Conservation (phyloP, 129 eudicot genomes). For the Gnaphalium uliginosum region DNA sequence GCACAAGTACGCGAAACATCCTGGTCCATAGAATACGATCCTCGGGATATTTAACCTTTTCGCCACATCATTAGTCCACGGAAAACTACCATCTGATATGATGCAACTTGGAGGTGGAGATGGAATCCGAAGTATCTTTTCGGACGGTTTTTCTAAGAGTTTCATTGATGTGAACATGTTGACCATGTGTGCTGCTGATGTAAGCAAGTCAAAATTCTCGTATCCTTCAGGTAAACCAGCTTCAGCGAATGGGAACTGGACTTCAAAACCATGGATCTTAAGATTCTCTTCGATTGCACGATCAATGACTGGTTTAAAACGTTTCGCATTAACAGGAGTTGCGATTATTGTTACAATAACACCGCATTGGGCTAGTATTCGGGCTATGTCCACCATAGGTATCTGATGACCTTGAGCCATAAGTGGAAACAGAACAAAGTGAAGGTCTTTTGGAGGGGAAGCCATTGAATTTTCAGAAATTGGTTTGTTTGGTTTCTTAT, state of each 20-base stretch:
- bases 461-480: slow-evolving; percentile 13
- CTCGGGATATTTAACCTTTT: slow-evolving; percentile 36
- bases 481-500: background rate
- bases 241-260: slow-evolving; percentile 38
- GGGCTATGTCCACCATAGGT: slow-evolving; percentile 60
- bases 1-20: slow-evolving; percentile 47
- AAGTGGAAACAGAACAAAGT: slow-evolving; percentile 50
- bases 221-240: slow-evolving; percentile 56
- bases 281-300: slow-evolving; percentile 41
- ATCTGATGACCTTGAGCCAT: slow-evolving; percentile 65
- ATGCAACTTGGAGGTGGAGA: slow-evolving; percentile 44
- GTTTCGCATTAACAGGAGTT: slow-evolving; percentile 45
- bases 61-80: slow-evolving; percentile 45
- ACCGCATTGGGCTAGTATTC: slow-evolving; percentile 46
- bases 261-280: slow-evolving; percentile 30
- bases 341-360: slow-evolving; percentile 37
- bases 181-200: background rate
- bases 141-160: slow-evolving; percentile 35
- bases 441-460: slow-evolving; percentile 34
- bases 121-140: slow-evolving; percentile 19
- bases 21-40: slow-evolving; percentile 48
- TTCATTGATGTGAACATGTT: slow-evolving; percentile 35
- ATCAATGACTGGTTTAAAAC: slow-evolving; percentile 25
- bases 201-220: slow-evolving; percentile 49
- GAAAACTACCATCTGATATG: slow-evolving; percentile 39